Evolutionary conservation across 2,329 filamentous ascomycete genomes (phyloP).

Genomic region (Diaporthe citrichinensis): DNA sequence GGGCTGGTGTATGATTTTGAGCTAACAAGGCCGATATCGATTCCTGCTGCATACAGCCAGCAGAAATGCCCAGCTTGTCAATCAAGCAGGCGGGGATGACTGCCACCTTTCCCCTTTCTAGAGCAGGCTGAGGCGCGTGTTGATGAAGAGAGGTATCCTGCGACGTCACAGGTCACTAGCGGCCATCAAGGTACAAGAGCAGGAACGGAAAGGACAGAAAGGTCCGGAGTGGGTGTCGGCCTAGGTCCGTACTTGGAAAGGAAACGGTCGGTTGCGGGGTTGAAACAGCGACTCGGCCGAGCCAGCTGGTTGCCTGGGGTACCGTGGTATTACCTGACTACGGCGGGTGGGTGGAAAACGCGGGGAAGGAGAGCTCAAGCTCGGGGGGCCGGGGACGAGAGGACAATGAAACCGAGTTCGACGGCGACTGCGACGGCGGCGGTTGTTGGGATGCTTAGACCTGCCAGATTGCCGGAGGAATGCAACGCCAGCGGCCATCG

Average conservation of each 20-base stretch:
- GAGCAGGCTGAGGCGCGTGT: not conserved
- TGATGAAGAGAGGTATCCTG: not conserved
- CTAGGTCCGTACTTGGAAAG: not conserved
- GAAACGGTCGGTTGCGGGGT: constrained; percentile 10
- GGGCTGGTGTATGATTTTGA: not conserved
- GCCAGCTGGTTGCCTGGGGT: not conserved
- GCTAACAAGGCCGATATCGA: too few relatives aligned
- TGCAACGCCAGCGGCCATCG: constrained; percentile 23
- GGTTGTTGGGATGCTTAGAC: not conserved
- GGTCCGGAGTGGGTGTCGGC: not conserved
- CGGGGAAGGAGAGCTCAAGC: constrained; percentile 28
- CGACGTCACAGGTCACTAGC: constrained; percentile 4
- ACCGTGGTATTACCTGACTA: not conserved
- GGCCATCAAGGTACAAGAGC: not conserved
- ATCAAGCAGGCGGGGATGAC: not conserved
- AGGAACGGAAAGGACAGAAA: not conserved
- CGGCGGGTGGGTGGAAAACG: not conserved
- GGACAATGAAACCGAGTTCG: not conserved
- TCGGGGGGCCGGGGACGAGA: not conserved
- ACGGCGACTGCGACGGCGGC: not conserved
- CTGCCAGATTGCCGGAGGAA: not conserved
- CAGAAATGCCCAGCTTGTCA: not conserved
- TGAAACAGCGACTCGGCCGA: constrained; percentile 27
- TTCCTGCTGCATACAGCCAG: not conserved
- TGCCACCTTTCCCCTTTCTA: not conserved